Evolutionary conservation across 2,329 filamentous ascomycete species (phyloP), one percentile per base, ranked within the genome.

Genomic region (Aspergillus luchuensis): DNA sequence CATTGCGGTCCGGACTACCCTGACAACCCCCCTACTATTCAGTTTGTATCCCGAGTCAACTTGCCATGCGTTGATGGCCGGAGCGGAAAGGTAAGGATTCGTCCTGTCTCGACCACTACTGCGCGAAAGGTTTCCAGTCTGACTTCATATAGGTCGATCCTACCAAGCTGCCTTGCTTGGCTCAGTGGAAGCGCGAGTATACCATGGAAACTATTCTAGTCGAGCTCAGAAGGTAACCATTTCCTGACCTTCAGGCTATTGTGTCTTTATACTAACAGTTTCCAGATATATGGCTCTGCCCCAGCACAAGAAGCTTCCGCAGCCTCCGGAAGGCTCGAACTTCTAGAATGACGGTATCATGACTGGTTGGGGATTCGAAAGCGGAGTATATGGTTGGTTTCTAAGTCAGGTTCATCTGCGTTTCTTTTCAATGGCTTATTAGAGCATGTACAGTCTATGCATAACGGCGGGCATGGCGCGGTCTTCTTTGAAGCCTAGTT

Each of bases 181-280:
- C 89, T 58, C 88, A 91, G 76, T 99, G 95, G 95, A 95, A 91
- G 82, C 85, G 92, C 62, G 90, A 96, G 50, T 95, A 92, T 74
- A 96, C 92, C 36, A 96, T 97, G 91, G 94, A 98, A 82, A 96
- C 91, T 1, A 88, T 96, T 57, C 81, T 97, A 66, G 91, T 95
- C 65, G 92, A 96, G 76, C 82, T 97, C 61, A 85, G 91, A 81
- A 88, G 90, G 90, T 91, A 73, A 66, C 82, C 23, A 8, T 4
- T 25, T 8, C 21, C 23, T 39, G n/a, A 10, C 15, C 8, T 69
- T 66, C 72, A 47, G 21, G 5, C 69, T 4, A 67, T 69, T 13
- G 17, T 63, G 66, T 36, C 5, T 73, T 71, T 64, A 74, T 74
- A 48, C 21, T 63, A 71, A 57, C 5, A 7, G 56, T 49, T 63